Evolutionary conservation across 2,329 filamentous ascomycete species (phyloP), one percentile per base, ranked within the genome.

Genomic region (Lachnellula suecica): DNA sequence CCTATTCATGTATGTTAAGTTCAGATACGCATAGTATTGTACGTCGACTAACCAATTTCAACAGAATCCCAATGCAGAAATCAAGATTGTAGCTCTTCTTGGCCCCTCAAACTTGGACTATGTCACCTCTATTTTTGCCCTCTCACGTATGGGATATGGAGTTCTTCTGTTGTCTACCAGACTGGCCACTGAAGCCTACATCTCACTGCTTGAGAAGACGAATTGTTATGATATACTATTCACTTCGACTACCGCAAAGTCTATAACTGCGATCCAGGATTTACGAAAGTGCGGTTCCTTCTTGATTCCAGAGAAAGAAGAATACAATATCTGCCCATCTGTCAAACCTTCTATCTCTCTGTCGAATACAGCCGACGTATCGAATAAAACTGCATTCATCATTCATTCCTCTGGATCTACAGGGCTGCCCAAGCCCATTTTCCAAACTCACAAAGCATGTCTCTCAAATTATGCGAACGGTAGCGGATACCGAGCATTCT

Each of bases 361-460:
- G 6, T 24, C 42, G 17, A 44, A 13, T 11, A 25, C 42, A 19
- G 9, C 42, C 24, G 29, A 9, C 4, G 17, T 11, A 58, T 52
- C 59, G 2, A 38, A 37, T 9, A 61, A 60, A 40, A 52, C 57
- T 13, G 52, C 52, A 20, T 62, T 53, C 53, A 66, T 68, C 24
- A 68, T 66, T 5, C 60, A 64, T 29, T 13, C 62, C 10, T 54
- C 59, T 27, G 82, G 83, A 5, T 82, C 78, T 0, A 76, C 84
- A 0, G 82, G 83, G 0, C 70, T 85, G 0, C 83, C 83, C 0
- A 86, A 85, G 55, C 82, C 83, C 0, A 84, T 87, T 42, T 82
- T 75, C 52, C 77, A 82, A 44, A 80, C 76, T 1, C 79, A 87
- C 47, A 63, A 66, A 7, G 72, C 75, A 11, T 75, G 72, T 6